These are phyloP conservation scores for Cladochytrium replicatum DNA, from an alignment of 192 early-diverging fungal species.

Conservation along the genomic window DNA sequence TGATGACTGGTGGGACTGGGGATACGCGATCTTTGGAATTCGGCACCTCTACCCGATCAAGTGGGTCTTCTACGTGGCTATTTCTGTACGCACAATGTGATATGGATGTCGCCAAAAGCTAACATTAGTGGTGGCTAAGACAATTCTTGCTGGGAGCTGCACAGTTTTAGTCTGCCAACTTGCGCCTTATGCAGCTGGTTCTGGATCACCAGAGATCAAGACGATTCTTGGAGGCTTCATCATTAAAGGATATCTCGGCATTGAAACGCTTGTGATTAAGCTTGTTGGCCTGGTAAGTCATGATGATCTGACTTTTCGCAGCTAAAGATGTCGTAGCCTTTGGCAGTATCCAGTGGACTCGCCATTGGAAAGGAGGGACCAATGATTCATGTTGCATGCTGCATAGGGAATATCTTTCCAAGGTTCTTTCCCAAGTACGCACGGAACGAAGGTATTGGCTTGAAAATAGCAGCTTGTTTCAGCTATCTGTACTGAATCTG, in stretches of 20 bases:
- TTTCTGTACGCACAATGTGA: too few species aligned
- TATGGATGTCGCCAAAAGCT: neutral
- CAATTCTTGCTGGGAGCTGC: constrained; percentile 58
- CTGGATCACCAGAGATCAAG: constrained; percentile 94
- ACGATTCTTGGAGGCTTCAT: constrained; percentile 90
- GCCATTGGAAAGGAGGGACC: constrained; percentile 95
- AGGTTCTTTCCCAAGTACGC: constrained; percentile 85
- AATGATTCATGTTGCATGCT: constrained; percentile 85
- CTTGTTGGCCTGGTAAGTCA: constrained; percentile 68
- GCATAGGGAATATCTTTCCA: constrained; percentile 77
- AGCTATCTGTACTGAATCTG: neutral
- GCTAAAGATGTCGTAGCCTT: constrained; percentile 37
- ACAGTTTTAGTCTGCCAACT: constrained; percentile 65
- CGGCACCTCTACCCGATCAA: constrained; percentile 48
- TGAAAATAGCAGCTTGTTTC: neutral
- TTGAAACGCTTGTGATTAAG: constrained; percentile 79
- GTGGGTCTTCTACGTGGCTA: constrained; percentile 66
- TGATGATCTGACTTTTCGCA: neutral
- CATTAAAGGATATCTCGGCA: constrained; percentile 76
- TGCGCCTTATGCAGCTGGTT: constrained; percentile 87
- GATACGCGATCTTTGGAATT: constrained; percentile 39
- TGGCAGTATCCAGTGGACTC: constrained; percentile 81
- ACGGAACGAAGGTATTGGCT: constrained; percentile 62
- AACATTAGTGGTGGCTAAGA: constrained; percentile 21
- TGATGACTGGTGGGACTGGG: constrained; percentile 65